Conservation (phyloP, 345 rosid genomes). For the Eucalyptus urophylla region DNA sequence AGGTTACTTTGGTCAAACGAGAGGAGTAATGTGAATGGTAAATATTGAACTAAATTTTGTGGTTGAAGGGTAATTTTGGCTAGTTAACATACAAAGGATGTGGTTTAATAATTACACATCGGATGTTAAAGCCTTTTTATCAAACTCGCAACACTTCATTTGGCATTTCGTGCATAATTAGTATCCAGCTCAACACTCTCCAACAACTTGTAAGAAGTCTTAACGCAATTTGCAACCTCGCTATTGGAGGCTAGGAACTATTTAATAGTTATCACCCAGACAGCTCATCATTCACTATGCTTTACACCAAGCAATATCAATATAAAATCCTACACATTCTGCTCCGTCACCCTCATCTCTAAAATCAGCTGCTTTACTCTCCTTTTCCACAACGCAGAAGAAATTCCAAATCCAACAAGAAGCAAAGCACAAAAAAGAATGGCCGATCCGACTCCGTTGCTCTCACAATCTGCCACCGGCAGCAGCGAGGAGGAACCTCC, state of each 20-base stretch:
- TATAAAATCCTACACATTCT: neutral
- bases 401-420: neutral
- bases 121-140: neutral
- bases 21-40: neutral
- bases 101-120: neutral
- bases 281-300: neutral
- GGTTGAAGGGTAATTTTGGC: neutral
- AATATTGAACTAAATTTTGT: neutral
- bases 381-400: neutral
- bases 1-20: neutral
- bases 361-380: neutral
- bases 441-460: neutral
- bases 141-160: neutral
- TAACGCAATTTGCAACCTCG: neutral
- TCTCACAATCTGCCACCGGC: neutral
- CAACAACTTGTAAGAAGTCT: neutral
- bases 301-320: neutral
- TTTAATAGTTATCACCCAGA: neutral
- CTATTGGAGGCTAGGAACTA: neutral
- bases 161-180: neutral
- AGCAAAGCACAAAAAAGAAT: neutral
- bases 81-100: neutral
- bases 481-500: neutral
- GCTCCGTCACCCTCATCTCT: neutral
- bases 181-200: neutral